Evolutionary conservation across 768 basidiomycete species (phyloP), one percentile per base, ranked within the genome.

Genomic region (Agrocybe chaxingu): DNA sequence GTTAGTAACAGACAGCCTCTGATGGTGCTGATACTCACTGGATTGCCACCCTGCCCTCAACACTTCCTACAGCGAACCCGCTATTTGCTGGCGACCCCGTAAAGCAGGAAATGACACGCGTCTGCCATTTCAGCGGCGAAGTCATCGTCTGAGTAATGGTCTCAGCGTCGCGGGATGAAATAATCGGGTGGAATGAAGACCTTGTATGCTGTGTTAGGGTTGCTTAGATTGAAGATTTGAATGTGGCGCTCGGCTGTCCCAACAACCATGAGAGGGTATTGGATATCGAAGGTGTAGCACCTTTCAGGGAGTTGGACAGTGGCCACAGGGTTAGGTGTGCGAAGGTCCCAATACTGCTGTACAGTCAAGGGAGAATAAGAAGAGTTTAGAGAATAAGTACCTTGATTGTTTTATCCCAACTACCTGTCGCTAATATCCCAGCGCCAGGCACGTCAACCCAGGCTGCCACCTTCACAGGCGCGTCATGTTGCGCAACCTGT

Each of bases 361-460:
- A 50, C 50, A 18, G 9, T 49, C 54, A 45, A 42, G 50, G 9
- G 3, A 51, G 16, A 30, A 19, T 40, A 35, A 47, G 18, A 45
- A 37, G 30, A 24, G 42, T 36, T 32, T 19, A n/a, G 45, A 31
- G 31, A 52, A 44, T 39, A 19, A 56, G 48, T 57, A 94, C 95
- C 78, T 94, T 96, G 64, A 98, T 70, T 1, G 92, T 96, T 71
- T 96, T 96, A 68, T 99, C 96, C 97, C 97, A 99, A 47, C 92
- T 93, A 8, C 94, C 97, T 1, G 96, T 98, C 9, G 86, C 91
- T 13, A 95, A 74, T 54, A 95, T 83, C 10, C 89, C 82, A 33
- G 80, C 79, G 54, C 79, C 80, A 16, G 82, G 84, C 4, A 85
- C 79, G 54, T 94, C 88, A 46, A 92, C 75, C 83, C 87, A 94